These are phyloP conservation scores for Suillus placidus DNA, from an alignment of 768 basidiomycete genomes.

Conservation along the genomic window DNA sequence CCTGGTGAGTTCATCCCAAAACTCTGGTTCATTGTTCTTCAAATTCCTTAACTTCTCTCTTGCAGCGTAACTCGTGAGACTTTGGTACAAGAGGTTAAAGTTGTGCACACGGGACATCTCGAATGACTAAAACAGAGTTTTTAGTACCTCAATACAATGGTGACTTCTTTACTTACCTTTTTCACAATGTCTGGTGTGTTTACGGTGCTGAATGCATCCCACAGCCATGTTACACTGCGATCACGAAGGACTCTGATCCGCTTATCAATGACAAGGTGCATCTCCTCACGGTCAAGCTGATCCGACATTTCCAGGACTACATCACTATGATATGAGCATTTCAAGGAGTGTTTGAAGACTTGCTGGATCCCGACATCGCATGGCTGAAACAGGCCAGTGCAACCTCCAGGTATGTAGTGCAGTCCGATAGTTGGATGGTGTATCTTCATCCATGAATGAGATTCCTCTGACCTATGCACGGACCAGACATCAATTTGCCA, in stretches of 20 bases:
- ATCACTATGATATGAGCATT: neutral
- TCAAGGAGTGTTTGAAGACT: neutral
- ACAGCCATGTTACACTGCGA: neutral
- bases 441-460: neutral
- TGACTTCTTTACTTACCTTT: no score
- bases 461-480: no score
- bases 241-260: neutral
- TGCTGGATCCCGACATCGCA: neutral
- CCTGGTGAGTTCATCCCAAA: no score
- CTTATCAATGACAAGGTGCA: neutral
- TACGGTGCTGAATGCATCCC: neutral
- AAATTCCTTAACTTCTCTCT: no score
- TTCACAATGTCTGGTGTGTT: neutral
- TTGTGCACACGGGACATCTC: neutral
- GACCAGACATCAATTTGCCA: no score
- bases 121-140: neutral
- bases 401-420: neutral
- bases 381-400: neutral
- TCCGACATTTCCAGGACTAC: neutral
- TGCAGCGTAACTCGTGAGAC: no score
- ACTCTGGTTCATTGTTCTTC: no score
- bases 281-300: neutral
- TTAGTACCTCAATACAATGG: neutral
- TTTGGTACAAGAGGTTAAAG: no score
- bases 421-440: neutral